Evolutionary conservation across 768 basidiomycete genomes (phyloP).

Genomic region (Collybia sordida): DNA sequence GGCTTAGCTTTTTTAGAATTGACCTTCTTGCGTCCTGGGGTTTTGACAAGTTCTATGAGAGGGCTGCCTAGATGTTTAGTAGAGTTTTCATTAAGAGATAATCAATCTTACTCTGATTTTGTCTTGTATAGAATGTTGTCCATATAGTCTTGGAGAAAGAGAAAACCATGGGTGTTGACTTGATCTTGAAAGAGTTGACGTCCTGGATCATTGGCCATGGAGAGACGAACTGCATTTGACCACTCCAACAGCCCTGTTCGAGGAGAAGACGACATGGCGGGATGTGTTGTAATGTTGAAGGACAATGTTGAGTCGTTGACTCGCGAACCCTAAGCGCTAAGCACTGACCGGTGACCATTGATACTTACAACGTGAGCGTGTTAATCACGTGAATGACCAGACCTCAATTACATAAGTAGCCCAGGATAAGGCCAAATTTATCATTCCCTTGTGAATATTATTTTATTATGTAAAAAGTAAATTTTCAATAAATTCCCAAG

Average conservation of each 20-base stretch:
- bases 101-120: conserved; percentile 57
- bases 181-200: conserved; percentile 71
- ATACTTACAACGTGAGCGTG: conserved; percentile 10
- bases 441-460: too few relatives aligned
- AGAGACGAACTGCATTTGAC: conserved; percentile 63
- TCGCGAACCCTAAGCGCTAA: too few relatives aligned
- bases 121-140: conserved; percentile 68
- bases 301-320: too few relatives aligned
- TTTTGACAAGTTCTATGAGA: conserved; percentile 81
- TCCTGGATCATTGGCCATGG: conserved; percentile 73
- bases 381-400: conserved; percentile 13
- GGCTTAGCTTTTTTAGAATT: conserved; percentile 49
- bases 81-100: not conserved
- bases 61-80: conserved; percentile 40
- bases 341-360: too few relatives aligned
- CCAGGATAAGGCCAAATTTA: too few relatives aligned
- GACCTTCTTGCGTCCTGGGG: conserved; percentile 72
- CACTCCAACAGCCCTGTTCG: conserved; percentile 63
- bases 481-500: too few relatives aligned
- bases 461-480: too few relatives aligned
- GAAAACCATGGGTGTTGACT: conserved; percentile 72
- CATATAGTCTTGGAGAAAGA: conserved; percentile 78
- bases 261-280: conserved; percentile 27
- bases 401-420: too few relatives aligned
- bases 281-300: not conserved